Evolutionary conservation across 2,329 filamentous ascomycete species (phyloP).

Genomic region (Graphium sp.): DNA sequence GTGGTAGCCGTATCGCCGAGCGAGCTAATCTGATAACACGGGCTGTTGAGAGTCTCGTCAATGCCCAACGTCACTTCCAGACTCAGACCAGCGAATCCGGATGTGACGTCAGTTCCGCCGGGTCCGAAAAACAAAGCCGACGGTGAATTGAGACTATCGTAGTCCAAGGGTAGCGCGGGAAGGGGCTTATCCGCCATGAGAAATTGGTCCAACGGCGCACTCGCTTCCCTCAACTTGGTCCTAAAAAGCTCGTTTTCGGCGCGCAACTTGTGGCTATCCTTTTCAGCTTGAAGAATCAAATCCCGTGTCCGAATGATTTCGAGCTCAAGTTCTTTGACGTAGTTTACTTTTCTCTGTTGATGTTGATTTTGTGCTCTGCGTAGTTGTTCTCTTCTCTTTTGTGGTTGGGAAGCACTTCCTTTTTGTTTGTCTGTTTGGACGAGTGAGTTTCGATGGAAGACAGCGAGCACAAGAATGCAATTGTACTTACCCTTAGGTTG

Average conservation of each 20-base stretch:
- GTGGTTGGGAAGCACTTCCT: too few relatives aligned
- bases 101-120: constrained; percentile 15
- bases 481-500: background rate
- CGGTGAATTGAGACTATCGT: background rate
- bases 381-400: constrained; percentile 31
- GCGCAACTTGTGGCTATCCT: constrained; percentile 18
- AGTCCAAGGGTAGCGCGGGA: background rate
- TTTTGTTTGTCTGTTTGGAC: constrained; percentile 16
- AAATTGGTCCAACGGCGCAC: background rate
- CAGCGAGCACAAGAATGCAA: background rate
- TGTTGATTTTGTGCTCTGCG: constrained; percentile 35
- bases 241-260: constrained; percentile 26
- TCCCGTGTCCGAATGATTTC: constrained; percentile 30
- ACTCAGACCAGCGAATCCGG: too few relatives aligned
- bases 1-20: too few relatives aligned
- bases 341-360: constrained; percentile 37
- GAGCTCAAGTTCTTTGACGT: constrained; percentile 35
- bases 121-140: background rate
- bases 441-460: background rate
- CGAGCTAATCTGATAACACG: constrained; percentile 22
- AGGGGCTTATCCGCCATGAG: background rate
- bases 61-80: constrained; percentile 24
- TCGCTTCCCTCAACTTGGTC: constrained; percentile 12
- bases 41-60: constrained; percentile 21
- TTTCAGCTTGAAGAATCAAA: constrained; percentile 23